Conservation (phyloP, 805 yeast species). For the Metschnikowia baotianmanensis region DNA sequence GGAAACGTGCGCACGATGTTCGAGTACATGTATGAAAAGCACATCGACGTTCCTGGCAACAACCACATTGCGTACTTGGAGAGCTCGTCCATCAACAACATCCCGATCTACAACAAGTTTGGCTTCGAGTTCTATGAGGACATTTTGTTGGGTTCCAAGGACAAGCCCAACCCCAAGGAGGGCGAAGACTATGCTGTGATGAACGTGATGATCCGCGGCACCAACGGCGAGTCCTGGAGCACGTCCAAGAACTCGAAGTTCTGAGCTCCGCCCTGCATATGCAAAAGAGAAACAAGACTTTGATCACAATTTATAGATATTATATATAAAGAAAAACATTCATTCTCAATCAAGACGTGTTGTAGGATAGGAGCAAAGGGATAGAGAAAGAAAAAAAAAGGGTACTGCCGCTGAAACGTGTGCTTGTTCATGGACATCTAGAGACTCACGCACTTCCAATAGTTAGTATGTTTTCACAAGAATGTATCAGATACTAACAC, state of each 20-base stretch:
- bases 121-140: slow-evolving; percentile 50
- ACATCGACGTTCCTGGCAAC: slow-evolving; percentile 39
- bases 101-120: slow-evolving; percentile 53
- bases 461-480: no score
- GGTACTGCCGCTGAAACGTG: no score
- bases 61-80: slow-evolving; percentile 48
- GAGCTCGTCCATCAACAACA: slow-evolving; percentile 43
- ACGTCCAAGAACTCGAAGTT: slow-evolving; percentile 12
- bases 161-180: slow-evolving; percentile 24
- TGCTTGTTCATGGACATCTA: no score
- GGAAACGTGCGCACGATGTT: slow-evolving; percentile 53
- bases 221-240: slow-evolving; percentile 33
- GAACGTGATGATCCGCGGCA: slow-evolving; percentile 44
- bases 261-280: slow-evolving; percentile 2
- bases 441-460: no score
- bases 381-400: no score
- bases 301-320: no score
- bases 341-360: neutral
- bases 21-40: slow-evolving; percentile 45
- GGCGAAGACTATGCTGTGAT: slow-evolving; percentile 41
- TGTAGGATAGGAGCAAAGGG: no score
- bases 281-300: neutral
- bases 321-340: no score
- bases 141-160: slow-evolving; percentile 42
- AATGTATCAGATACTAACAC: no score